Evolutionary conservation across 345 rosid species (phyloP), one percentile per base, ranked within the genome.

Genomic region (Gossypium longicalyx): DNA sequence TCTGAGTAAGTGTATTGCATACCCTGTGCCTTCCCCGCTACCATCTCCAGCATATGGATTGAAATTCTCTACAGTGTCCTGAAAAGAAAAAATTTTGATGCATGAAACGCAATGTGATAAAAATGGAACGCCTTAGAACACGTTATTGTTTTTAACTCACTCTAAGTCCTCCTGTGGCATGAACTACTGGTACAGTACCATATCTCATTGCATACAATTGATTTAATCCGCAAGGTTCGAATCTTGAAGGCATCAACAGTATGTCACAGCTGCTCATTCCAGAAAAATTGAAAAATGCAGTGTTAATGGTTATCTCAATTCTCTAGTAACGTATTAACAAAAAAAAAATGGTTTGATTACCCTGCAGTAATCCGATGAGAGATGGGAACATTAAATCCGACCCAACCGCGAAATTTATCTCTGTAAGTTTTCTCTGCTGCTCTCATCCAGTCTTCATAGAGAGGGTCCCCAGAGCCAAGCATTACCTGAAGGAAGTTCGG

Each of bases 181-280:
- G 98, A 63, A 94, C 98, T 9, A 94, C 97, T 2, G 98, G 98
- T 25, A 92, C 74, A 20, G 98, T 89, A 74, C 90, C 98, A n/a
- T 94, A 94, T 92, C 91, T 89, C 98, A 94, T 92, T 54, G 98
- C 98, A 43, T 91, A 94, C 80, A 94, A 78, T 69, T 94, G 98
- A 86, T 94, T 94, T 79, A 94, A 84, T 19, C 98, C 98, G 29
- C 98, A 94, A 0, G 98, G 98, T 75, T 94, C 98, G 25, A 92
- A 94, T 84, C 98, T 89, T 76, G 98, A 94, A 23, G 98, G 98
- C 98, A 94, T 94, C 81, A 94, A 81, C 71, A 94, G 83, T 84
- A 94, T 92, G 87, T 94, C 98, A 76, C 97, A 91, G 9, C 98
- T 94, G 91, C 80, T 84, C 74, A 79, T 81, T 70, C 53, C 78